A percentile compares a stretch with the other conserved stretches of the same genome.
phyloP scores from a whole-genome alignment of 495 filamentous ascomycete genomes.

The Pseudomonodictys pantanalensis region DNA sequence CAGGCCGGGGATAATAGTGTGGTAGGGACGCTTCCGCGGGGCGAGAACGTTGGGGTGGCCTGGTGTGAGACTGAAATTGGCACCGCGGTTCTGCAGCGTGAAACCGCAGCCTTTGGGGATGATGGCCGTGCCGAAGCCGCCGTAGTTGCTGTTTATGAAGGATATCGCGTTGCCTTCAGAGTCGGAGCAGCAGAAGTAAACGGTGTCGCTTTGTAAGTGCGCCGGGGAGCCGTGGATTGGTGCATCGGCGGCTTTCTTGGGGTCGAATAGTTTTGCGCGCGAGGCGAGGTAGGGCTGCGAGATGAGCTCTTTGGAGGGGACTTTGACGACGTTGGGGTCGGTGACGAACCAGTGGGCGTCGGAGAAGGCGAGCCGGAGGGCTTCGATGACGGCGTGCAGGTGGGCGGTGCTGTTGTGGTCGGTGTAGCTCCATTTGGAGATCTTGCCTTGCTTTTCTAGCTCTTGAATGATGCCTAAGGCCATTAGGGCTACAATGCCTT shows the following conservation, averaged over 20 bases:
- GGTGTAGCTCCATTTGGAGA: slow-evolving; percentile 60
- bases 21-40: slow-evolving; percentile 87
- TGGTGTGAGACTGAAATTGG: slow-evolving; percentile 67
- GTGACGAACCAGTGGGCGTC: slow-evolving; percentile 88
- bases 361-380: slow-evolving; percentile 86
- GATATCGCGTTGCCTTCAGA: slow-evolving; percentile 79
- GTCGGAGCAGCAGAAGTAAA: slow-evolving; percentile 88
- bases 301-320: slow-evolving; percentile 64
- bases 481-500: slow-evolving; percentile 93
- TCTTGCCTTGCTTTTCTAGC: slow-evolving; percentile 68
- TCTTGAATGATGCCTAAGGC: slow-evolving; percentile 85
- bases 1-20: slow-evolving; percentile 94
- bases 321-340: slow-evolving; percentile 66
- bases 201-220: slow-evolving; percentile 77
- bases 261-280: slow-evolving; percentile 68
- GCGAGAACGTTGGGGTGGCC: slow-evolving; percentile 76
- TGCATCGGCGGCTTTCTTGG: slow-evolving; percentile 54
- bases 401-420: slow-evolving; percentile 77
- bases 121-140: slow-evolving; percentile 83
- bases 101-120: slow-evolving; percentile 83
- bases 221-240: slow-evolving; percentile 64
- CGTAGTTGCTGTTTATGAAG: slow-evolving; percentile 96
- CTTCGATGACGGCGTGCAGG: slow-evolving; percentile 86
- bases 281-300: slow-evolving; percentile 60
- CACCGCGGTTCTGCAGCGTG: slow-evolving; percentile 91